phyloP scores from a whole-genome alignment of 805 yeast genomes.

The Cyberlindnera bimundalis region DNA sequence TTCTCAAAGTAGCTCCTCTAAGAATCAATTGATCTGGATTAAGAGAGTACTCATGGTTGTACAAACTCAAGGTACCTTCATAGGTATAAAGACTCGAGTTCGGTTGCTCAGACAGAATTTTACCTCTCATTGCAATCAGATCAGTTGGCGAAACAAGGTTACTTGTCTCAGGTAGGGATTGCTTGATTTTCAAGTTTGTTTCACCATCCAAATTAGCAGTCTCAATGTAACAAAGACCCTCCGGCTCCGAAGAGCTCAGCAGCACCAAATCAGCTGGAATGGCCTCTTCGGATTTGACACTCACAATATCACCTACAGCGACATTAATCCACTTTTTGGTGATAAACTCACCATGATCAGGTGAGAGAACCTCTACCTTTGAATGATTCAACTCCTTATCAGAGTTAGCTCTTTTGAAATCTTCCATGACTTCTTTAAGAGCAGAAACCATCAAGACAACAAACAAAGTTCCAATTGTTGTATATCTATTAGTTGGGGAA shows the following conservation, averaged over 20 bases:
- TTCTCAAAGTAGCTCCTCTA: conserved; percentile 93
- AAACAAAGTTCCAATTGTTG: conserved; percentile 87
- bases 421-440: conserved; percentile 86
- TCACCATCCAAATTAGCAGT: conserved; percentile 98
- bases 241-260: conserved; percentile 93
- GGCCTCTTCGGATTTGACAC: conserved; percentile 81
- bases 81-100: conserved; percentile 91
- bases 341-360: conserved; percentile 56
- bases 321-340: conserved; percentile 80
- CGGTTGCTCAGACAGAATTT: conserved; percentile 82
- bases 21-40: conserved; percentile 88
- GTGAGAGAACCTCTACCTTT: conserved; percentile 56
- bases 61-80: conserved; percentile 73
- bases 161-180: conserved; percentile 76
- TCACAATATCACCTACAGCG: conserved; percentile 86
- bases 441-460: conserved; percentile 90
- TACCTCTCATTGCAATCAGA: conserved; percentile 50
- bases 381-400: conserved; percentile 89
- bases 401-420: conserved; percentile 79
- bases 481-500: conserved; percentile 92
- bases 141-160: conserved; percentile 63
- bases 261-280: conserved; percentile 91
- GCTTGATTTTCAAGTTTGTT: conserved; percentile 93
- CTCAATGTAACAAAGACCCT: conserved; percentile 95
- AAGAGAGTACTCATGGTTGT: conserved; percentile 61